A percentile compares a stretch with the other conserved stretches of the same genome.
phyloP scores from a whole-genome alignment of 2,329 filamentous ascomycete genomes.

The Penicillium psychrosexuale region DNA sequence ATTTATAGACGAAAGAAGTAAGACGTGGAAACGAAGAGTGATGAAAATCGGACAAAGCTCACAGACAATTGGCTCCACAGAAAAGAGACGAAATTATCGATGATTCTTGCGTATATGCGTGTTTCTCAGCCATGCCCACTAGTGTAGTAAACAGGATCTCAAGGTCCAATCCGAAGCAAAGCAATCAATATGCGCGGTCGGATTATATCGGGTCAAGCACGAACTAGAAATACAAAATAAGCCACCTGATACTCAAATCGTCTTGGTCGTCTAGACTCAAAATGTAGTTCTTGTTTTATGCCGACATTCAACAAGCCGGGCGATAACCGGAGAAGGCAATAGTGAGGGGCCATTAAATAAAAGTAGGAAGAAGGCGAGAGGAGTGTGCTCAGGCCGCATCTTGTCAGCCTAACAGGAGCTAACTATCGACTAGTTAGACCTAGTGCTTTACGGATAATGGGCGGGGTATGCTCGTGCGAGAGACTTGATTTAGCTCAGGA shows the following conservation, averaged over 20 bases:
- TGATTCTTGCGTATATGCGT: not conserved
- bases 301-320: not conserved
- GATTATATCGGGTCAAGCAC: constrained; percentile 15
- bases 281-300: constrained; percentile 11
- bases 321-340: constrained; percentile 11
- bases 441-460: constrained; percentile 13
- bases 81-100: not conserved
- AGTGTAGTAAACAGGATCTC: not conserved
- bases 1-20: constrained; percentile 7
- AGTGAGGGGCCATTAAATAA: constrained; percentile 7
- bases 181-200: constrained; percentile 1
- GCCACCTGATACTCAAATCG: not conserved
- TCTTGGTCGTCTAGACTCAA: not conserved
- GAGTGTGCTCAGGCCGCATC: constrained; percentile 18
- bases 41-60: not conserved
- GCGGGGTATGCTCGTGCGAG: constrained; percentile 8
- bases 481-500: not conserved
- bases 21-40: not conserved
- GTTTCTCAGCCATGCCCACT: not conserved
- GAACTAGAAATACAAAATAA: not conserved
- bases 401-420: constrained; percentile 17
- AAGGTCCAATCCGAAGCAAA: constrained; percentile 6
- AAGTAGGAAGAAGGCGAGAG: constrained; percentile 1
- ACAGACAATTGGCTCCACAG: not conserved
- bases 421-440: constrained; percentile 12